Conservation (phyloP, 2,329 filamentous ascomycete species). For the Verticillium klebahnii region DNA sequence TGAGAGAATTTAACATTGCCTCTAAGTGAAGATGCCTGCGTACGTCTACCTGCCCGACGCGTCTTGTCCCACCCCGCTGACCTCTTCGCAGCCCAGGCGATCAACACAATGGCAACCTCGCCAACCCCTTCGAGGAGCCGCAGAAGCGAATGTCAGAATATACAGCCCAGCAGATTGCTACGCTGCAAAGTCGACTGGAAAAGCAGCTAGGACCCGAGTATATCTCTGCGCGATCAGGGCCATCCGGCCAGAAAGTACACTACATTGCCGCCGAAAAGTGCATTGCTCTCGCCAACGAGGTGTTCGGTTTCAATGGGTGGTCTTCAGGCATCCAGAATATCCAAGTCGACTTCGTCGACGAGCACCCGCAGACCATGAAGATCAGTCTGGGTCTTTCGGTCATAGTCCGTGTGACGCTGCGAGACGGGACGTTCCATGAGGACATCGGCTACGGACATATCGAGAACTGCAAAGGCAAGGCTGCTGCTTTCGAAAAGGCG, state of each 20-base stretch:
- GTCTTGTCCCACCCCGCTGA: constrained; percentile 4
- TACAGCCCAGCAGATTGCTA: constrained; percentile 86
- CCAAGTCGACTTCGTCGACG: constrained; percentile 92
- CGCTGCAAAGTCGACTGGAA: constrained; percentile 78
- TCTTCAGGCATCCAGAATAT: constrained; percentile 93
- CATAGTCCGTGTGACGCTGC: constrained; percentile 82
- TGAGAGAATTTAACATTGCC: neutral
- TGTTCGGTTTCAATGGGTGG: constrained; percentile 98
- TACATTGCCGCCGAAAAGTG: constrained; percentile 96
- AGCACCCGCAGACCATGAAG: constrained; percentile 71
- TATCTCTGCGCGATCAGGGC: constrained; percentile 79
- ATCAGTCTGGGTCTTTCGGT: constrained; percentile 85
- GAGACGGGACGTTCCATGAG: constrained; percentile 95
- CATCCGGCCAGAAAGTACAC: constrained; percentile 80
- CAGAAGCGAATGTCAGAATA: constrained; percentile 69
- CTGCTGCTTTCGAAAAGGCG: constrained; percentile 93
- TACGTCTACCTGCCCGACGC: constrained; percentile 21
- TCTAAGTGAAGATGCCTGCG: constrained; percentile 35
- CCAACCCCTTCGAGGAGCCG: constrained; percentile 78
- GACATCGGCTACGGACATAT: constrained; percentile 96
- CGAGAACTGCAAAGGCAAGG: constrained; percentile 94
- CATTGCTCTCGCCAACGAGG: constrained; percentile 89
- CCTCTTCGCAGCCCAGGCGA: constrained; percentile 55
- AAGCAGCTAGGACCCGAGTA: constrained; percentile 96
- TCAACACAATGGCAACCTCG: constrained; percentile 54